These are phyloP conservation scores for Colletotrichum shisoi DNA, from an alignment of 2,329 filamentous ascomycete species.

Conservation along the genomic window DNA sequence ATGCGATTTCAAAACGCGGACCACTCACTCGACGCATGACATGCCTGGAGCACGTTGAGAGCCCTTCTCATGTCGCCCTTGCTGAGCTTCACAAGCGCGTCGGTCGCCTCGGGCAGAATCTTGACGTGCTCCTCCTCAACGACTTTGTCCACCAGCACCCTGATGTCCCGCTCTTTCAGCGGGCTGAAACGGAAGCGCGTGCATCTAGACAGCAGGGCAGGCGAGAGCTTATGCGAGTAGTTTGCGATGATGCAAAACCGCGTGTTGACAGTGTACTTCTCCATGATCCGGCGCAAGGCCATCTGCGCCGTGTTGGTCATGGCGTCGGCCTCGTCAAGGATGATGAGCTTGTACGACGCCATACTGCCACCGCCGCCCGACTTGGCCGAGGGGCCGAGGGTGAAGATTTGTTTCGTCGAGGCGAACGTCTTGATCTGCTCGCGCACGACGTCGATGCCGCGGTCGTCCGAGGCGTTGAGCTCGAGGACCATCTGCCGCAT, in stretches of 20 bases:
- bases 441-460: slow-evolving; percentile 95
- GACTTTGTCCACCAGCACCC: slow-evolving; percentile 85
- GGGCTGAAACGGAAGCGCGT: slow-evolving; percentile 96
- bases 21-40: slow-evolving; percentile 83
- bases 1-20: slow-evolving; percentile 22
- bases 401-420: slow-evolving; percentile 96
- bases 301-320: slow-evolving; percentile 99
- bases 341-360: slow-evolving; percentile 91
- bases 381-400: slow-evolving; percentile 63
- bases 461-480: slow-evolving; percentile 94
- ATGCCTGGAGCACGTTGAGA: slow-evolving; percentile 94
- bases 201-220: slow-evolving; percentile 89
- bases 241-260: slow-evolving; percentile 99
- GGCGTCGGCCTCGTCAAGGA: slow-evolving; percentile 97
- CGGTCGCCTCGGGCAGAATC: slow-evolving; percentile 80
- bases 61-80: slow-evolving; percentile 97
- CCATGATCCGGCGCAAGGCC: slow-evolving; percentile 96
- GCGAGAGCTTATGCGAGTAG: slow-evolving; percentile 97
- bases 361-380: slow-evolving; percentile 55
- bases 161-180: slow-evolving; percentile 86
- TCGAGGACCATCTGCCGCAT: slow-evolving; percentile 99
- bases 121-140: slow-evolving; percentile 86
- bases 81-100: slow-evolving; percentile 84
- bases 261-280: slow-evolving; percentile 98
- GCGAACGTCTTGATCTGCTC: slow-evolving; percentile 99